These are phyloP conservation scores for barley (Hordeum vulgare) DNA, from an alignment of 176 grass and related monocot species.

Conservation along the genomic window MorexV3_pseudomolecules_assembly NC_058522.1:530658193-530658692, in stretches of 20 bases:
- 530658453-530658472: constrained; percentile 12
- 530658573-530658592: no score
- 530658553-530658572: neutral
- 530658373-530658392: neutral
- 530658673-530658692: constrained; percentile 87
- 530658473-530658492: constrained; percentile 14
- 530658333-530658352: neutral
- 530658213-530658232: constrained; percentile 50
- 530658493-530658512: constrained; percentile 35
- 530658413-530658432: constrained; percentile 28
- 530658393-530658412: constrained; percentile 37
- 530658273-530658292: constrained; percentile 27
- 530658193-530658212: constrained; percentile 78
- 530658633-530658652: constrained; percentile 41
- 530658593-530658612: constrained; percentile 71
- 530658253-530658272: constrained; percentile 59
- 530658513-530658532: neutral
- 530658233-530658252: constrained; percentile 47
- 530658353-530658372: neutral
- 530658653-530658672: constrained; percentile 76
- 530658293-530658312: constrained; percentile 35
- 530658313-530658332: constrained; percentile 9
- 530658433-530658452: constrained; percentile 17
- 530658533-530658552: neutral
- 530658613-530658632: constrained; percentile 67